phyloP scores from a whole-genome alignment of 2,329 filamentous ascomycete genomes.

The Trichoderma atroviride region DNA sequence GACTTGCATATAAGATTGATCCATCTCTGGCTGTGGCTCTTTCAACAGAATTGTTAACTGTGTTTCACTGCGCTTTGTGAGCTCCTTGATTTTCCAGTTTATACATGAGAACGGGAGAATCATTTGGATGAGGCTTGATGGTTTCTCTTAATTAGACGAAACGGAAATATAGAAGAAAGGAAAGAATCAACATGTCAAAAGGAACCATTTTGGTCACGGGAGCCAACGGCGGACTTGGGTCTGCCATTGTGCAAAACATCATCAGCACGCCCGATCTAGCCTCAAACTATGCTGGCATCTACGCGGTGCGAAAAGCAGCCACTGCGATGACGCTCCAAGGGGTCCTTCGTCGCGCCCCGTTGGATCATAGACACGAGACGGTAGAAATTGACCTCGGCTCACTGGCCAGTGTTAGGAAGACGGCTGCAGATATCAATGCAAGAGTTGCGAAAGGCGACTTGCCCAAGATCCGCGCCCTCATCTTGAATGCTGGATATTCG shows the following conservation, averaged over 20 bases:
- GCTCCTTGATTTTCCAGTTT: not conserved
- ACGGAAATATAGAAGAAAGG: not conserved
- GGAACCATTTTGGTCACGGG: slow-evolving; percentile 45
- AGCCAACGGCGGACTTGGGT: slow-evolving; percentile 45
- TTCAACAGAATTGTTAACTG: not conserved
- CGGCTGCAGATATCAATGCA: slow-evolving; percentile 37
- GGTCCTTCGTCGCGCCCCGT: slow-evolving; percentile 31
- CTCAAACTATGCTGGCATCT: slow-evolving; percentile 40
- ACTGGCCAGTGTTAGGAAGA: slow-evolving; percentile 35
- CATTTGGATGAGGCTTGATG: not conserved
- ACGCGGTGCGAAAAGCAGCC: slow-evolving; percentile 41
- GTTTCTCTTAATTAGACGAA: not conserved
- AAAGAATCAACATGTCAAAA: slow-evolving; percentile 22
- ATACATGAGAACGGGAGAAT: not conserved
- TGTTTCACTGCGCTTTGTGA: not conserved
- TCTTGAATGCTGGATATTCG: slow-evolving; percentile 42
- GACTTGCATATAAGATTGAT: not conserved
- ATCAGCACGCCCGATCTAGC: slow-evolving; percentile 37
- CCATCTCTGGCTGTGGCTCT: not conserved
- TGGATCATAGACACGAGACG: slow-evolving; percentile 38
- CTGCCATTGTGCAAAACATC: slow-evolving; percentile 39
- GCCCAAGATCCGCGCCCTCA: slow-evolving; percentile 44
- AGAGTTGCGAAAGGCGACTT: slow-evolving; percentile 38
- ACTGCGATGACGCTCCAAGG: slow-evolving; percentile 37
- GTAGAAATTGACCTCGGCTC: slow-evolving; percentile 40